Evolutionary conservation across 257 asterid genomes (phyloP), one percentile per base, ranked within the genome.

Genomic region (Salvia rosmarinus): DNA sequence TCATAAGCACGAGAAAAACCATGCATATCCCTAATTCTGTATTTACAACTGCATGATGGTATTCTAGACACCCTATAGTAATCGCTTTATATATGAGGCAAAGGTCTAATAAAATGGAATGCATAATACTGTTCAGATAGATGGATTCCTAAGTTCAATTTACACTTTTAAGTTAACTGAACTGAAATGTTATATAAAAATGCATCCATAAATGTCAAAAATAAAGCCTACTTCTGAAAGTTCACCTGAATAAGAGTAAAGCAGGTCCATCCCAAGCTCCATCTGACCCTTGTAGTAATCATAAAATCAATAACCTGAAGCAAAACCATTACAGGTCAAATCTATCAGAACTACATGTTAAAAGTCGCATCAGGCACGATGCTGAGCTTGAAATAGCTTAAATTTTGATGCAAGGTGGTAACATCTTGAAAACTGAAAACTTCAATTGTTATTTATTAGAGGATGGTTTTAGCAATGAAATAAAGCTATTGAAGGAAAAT

Each of bases 211-310:
- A 23, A 42, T 55, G 40, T 75, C 46, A 56, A 40, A 52, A 55
- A 65, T 12, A 55, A 75, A 81, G 77, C 68, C 61, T 40, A 77
- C 71, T 67, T 76, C 30, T 71, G 78, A 75, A 66, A 42, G 67
- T 64, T 85, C 82, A 95, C 99, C 99, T 89, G 92, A 95, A 95
- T 82, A 95, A 82, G 60, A 95, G 88, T 80, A 95, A 85, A 74
- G 99, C 99, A 82, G 99, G 99, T 74, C 99, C 99, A 82, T 95
- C 99, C 99, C 99, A 95, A 59, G 99, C 89, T 95, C 99, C 99
- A 95, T 95, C 81, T 91, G 98, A 80, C 99, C 99, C 77, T 95
- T 95, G 94, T 89, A 91, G 88, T 95, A 95, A 75, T 95, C 92
- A 70, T 91, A 95, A 79, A 95, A 83, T 91, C 96, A 82, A 89